Percentiles rank a stretch among this genome's conserved stretches.
These are phyloP conservation scores for Diplodia mutila DNA, from an alignment of 2,329 filamentous ascomycete genomes.

Conservation along the genomic window DNA sequence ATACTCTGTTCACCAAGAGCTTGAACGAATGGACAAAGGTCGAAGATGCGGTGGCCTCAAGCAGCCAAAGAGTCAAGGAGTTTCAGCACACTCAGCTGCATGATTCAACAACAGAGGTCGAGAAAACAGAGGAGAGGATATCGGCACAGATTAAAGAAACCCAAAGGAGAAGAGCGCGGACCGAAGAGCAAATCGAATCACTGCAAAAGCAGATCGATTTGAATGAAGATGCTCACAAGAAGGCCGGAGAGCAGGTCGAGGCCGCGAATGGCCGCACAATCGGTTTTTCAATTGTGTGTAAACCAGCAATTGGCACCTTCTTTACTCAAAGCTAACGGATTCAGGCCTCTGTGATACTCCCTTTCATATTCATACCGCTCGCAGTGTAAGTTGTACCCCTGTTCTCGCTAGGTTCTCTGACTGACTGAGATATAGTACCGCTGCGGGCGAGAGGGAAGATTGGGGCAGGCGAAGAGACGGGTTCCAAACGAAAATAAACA, in stretches of 20 bases:
- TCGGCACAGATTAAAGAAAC: not conserved
- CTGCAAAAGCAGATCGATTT: slow-evolving; percentile 10
- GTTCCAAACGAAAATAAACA: slow-evolving; percentile 8
- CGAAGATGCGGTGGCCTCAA: slow-evolving; percentile 3
- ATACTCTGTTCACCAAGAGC: not conserved
- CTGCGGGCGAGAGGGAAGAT: not conserved
- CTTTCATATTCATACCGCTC: slow-evolving; percentile 10
- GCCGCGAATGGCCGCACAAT: slow-evolving; percentile 5
- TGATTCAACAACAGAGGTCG: not conserved
- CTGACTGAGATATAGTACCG: not conserved
- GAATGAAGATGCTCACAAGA: not conserved
- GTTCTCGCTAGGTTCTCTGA: no score
- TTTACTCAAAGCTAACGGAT: not conserved
- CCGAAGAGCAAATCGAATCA: slow-evolving; percentile 6
- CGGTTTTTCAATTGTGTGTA: slow-evolving; percentile 5
- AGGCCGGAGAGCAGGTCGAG: not conserved
- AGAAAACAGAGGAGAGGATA: not conserved
- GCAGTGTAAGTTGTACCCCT: not conserved
- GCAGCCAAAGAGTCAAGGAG: slow-evolving; percentile 10
- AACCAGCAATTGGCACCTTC: no score
- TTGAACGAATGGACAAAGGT: not conserved
- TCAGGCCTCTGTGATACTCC: slow-evolving; percentile 2
- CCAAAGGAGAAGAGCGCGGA: not conserved
- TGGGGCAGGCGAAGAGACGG: slow-evolving; percentile 4
- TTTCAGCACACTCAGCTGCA: slow-evolving; percentile 7